Conservation (phyloP, 2,329 filamentous ascomycete species). For the Scopulariopsis brevicaulis region DNA sequence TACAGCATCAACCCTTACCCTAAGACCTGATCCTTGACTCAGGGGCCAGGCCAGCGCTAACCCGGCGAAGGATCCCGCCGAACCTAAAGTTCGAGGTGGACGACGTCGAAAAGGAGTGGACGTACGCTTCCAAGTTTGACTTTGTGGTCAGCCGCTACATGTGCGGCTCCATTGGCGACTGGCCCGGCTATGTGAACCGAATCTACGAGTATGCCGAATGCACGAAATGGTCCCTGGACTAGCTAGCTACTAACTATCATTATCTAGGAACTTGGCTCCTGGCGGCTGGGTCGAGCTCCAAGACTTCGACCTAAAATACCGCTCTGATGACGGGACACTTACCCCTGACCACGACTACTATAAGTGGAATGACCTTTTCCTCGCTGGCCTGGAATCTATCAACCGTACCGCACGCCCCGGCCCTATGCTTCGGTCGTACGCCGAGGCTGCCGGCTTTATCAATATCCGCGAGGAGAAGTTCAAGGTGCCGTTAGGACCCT, state of each 20-base stretch:
- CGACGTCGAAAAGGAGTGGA: conserved; percentile 14
- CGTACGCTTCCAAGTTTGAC: conserved; percentile 13
- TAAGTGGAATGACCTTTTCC: conserved; percentile 11
- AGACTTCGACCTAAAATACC: conserved; percentile 28
- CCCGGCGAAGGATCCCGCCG: conserved; percentile 8
- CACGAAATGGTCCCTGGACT: not conserved
- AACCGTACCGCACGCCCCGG: conserved; percentile 16
- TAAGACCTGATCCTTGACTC: too few species aligned
- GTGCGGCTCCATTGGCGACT: conserved; percentile 16
- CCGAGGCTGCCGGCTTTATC: too few species aligned
- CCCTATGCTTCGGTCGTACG: conserved; percentile 13
- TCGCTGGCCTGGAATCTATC: conserved; percentile 12
- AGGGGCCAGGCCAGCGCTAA: not conserved
- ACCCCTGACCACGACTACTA: conserved; percentile 10
- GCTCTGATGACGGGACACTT: conserved; percentile 16
- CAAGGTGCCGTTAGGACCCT: conserved; percentile 41
- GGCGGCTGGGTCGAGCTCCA: conserved; percentile 45
- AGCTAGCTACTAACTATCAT: not conserved
- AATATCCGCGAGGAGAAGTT: conserved; percentile 39
- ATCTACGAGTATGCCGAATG: conserved; percentile 11
- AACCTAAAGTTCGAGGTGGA: conserved; percentile 16
- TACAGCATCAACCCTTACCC: not conserved
- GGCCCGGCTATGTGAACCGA: conserved; percentile 10
- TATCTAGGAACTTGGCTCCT: conserved; percentile 34
- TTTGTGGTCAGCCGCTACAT: conserved; percentile 16